Evolutionary conservation across 2,329 filamentous ascomycete genomes (phyloP), one percentile per base, ranked within the genome.

Genomic region (Diaporthe longicolla): DNA sequence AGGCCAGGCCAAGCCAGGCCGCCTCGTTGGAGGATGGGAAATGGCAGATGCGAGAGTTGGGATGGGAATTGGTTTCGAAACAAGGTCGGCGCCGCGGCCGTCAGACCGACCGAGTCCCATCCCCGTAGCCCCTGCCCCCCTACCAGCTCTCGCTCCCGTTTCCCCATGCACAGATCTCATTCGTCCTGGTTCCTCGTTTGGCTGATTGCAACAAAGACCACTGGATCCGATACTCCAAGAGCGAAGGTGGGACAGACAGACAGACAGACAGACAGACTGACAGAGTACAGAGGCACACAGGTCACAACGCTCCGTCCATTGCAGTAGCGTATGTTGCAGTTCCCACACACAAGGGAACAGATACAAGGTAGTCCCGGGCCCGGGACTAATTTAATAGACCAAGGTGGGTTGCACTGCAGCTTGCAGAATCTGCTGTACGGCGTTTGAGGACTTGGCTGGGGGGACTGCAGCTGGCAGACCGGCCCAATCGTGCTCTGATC

Each of bases 371-470:
- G 29, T 19, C 45, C 61, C 45, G 9, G 11, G 26, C 10, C 43
- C 26, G 43, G 61, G 26, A 32, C 63, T 66, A 48, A 48, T 9
- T 26, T 37, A 52, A 66, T 13, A 45, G 40, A 52, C 19, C 57
- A 32, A 52, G 63, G 48, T 68, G 65, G 74, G 74, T 74, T 74
- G 40, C 74, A 75, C 59, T 74, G 74, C 74, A 75, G 68, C 32
- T 43, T 74, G 74, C 68, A 74, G 68, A 45, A 69, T 26, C 24
- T 57, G 45, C 65, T 45, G 59, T 68, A 55, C 48, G 58, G 68
- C 70, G 52, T 37, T 65, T 66, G 57, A 50, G 57, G 59, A 21
- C 29, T 50, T 66, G 43, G 61, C 40, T n/a, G 26, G 40, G 29
- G 29, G 7, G 29, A 32, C 29, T 32, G 29, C 29, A 32, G 29